Conservation (phyloP, 768 basidiomycete species). For the Boletales sp. region DNA sequence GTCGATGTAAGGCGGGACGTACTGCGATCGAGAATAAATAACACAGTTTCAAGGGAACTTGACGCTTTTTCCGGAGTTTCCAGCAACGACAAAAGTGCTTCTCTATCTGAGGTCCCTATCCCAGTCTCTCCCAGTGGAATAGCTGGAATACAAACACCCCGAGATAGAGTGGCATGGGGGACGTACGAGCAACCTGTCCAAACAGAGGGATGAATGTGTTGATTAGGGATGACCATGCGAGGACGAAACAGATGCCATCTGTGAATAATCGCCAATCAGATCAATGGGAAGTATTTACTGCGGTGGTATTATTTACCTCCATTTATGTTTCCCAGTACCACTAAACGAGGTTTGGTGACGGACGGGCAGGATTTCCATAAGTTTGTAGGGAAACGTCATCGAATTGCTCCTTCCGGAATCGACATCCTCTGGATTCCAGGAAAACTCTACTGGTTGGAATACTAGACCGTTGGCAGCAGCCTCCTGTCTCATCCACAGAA, state of each 20-base stretch:
- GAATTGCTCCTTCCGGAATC: background rate
- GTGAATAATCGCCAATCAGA: too few species aligned
- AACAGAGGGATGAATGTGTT: background rate
- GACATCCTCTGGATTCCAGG: constrained; percentile 7
- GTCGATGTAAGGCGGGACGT: background rate
- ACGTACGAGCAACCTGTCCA: background rate
- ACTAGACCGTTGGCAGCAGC: constrained; percentile 3
- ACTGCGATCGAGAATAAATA: constrained; percentile 7
- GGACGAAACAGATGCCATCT: background rate
- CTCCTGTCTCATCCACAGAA: constrained; percentile 10
- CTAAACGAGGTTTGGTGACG: constrained; percentile 10
- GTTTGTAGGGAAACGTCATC: background rate
- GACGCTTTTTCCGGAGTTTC: too few species aligned
- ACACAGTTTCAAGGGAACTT: constrained; percentile 1
- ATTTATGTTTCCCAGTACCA: constrained; percentile 3
- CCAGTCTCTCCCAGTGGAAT: too few species aligned
- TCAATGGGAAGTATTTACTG: background rate
- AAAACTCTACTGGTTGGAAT: background rate
- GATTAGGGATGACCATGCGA: background rate
- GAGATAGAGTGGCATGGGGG: background rate
- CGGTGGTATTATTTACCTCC: constrained; percentile 1
- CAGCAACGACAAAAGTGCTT: too few species aligned
- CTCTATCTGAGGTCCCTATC: too few species aligned
- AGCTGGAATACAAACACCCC: too few species aligned
- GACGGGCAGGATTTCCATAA: background rate